Conservation (phyloP, 2,329 filamentous ascomycete genomes). For the Coniochaeta sp. region DNA sequence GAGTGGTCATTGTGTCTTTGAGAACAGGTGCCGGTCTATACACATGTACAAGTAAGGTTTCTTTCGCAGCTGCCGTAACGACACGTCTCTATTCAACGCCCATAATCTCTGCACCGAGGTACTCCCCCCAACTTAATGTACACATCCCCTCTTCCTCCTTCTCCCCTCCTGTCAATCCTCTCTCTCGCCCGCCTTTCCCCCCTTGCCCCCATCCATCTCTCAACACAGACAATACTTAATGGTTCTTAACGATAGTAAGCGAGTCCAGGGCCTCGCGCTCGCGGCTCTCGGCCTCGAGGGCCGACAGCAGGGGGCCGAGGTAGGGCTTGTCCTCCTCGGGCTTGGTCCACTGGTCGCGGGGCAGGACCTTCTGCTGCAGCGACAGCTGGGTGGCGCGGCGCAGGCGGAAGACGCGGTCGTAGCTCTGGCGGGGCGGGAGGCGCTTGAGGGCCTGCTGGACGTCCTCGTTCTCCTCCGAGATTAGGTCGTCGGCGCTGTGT, state of each 20-base stretch:
- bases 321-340: slow-evolving; percentile 49
- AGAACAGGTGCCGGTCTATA: slow-evolving; percentile 3
- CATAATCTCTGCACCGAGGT: not conserved
- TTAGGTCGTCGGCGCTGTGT: slow-evolving; percentile 82
- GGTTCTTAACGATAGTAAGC: slow-evolving; percentile 42
- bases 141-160: not conserved
- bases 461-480: slow-evolving; percentile 83
- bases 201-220: too few species aligned
- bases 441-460: slow-evolving; percentile 87
- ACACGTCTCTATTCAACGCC: not conserved
- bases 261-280: slow-evolving; percentile 48
- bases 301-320: slow-evolving; percentile 43
- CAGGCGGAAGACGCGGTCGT: slow-evolving; percentile 96
- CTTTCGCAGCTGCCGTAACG: not conserved
- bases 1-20: not conserved
- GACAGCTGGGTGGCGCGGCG: slow-evolving; percentile 83
- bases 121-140: not conserved
- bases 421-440: slow-evolving; percentile 80
- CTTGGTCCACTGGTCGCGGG: slow-evolving; percentile 56
- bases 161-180: not conserved
- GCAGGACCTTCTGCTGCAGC: slow-evolving; percentile 57
- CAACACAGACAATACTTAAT: slow-evolving; percentile 19
- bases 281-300: slow-evolving; percentile 38
- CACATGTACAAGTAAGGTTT: not conserved
- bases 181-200: not conserved